Evolutionary conservation across 257 asterid species (phyloP), one percentile per base, ranked within the genome.

Genomic region (Linaria vulgaris): DNA sequence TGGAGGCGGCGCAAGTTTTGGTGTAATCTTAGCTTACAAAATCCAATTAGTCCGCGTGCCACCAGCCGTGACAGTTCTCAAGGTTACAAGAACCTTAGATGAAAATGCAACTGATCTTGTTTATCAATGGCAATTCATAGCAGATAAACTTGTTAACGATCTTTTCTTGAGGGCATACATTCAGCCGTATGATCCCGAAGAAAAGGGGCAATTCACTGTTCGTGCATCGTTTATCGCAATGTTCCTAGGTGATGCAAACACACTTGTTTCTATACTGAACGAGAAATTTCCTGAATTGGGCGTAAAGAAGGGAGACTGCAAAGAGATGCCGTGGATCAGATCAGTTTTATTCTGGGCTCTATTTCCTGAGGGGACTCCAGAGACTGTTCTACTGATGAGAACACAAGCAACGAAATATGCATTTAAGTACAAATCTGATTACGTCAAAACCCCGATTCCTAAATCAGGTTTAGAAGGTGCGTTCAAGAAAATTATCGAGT

Each of bases 1-100:
- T 0, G 82, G 82, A 15, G 82, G 76, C 17, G 78, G 71, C 0
- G 75, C 76, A 6, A 77, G 78, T 46, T 77, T 77, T 37, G 70
- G 73, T 13, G 73, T 66, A 1, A 58, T 72, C 19, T 21, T 72
- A 1, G 37, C 78, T 4, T 72, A 60, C 68, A 69, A 69, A 19
- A 2, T 77, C 16, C 69, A 69, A 46, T 54, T 77, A 10, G 72
- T 76, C 23, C 56, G 19, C 1, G 68, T 76, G 7, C 81, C 81
- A 1, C 44, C 63, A 0, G 1, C 2, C 5, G 75, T 76, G 17
- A 72, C 78, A 1, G 51, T 59, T 61, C 72, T 72, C 56, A 2
- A 3, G 9, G 67, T 72, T 49, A 0, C 44, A 0, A 72, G 14
- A 46, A 59, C 68, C 47, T 21, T 64, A 60, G 66, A 43, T 14